These are phyloP conservation scores for Pseudocercospora cruenta DNA, from an alignment of 2,329 filamentous ascomycete species.

Conservation along the genomic window DNA sequence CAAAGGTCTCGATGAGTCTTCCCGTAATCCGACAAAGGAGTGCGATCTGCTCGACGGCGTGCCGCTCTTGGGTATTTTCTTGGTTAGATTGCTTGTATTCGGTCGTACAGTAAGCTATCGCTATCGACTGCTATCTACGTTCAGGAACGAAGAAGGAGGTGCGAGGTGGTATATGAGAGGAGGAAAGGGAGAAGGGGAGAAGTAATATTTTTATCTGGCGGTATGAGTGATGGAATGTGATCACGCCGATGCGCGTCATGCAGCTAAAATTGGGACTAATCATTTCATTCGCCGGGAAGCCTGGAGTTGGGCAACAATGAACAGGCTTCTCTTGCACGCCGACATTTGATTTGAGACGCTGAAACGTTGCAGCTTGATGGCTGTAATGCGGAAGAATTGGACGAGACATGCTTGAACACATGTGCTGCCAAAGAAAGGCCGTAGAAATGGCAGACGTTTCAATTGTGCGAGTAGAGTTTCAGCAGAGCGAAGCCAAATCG, in stretches of 20 bases:
- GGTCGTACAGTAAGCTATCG: conserved; percentile 31
- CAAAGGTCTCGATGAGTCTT: conserved; percentile 20
- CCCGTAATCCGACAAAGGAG: conserved; percentile 19
- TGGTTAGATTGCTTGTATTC: conserved; percentile 25
- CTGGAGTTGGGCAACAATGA: conserved; percentile 2
- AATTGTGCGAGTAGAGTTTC: background rate
- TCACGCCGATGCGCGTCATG: background rate
- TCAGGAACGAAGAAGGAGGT: conserved; percentile 23
- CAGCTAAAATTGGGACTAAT: background rate
- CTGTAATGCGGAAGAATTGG: background rate
- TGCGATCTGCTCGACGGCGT: conserved; percentile 19
- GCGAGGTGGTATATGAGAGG: conserved; percentile 17
- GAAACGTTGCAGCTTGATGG: conserved; percentile 5
- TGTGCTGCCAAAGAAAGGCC: background rate
- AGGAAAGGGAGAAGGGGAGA: background rate
- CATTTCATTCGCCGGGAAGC: background rate
- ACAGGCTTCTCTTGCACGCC: conserved; percentile 7
- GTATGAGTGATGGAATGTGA: conserved; percentile 15
- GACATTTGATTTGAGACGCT: conserved; percentile 4
- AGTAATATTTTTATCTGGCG: conserved; percentile 6
- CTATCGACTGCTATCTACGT: conserved; percentile 31
- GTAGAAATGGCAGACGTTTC: background rate
- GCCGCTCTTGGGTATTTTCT: conserved; percentile 3
- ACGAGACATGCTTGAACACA: background rate
- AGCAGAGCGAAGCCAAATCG: background rate